These are phyloP conservation scores for Periglandula ipomoeae DNA, from an alignment of 2,329 filamentous ascomycete species.

Conservation along the genomic window DNA sequence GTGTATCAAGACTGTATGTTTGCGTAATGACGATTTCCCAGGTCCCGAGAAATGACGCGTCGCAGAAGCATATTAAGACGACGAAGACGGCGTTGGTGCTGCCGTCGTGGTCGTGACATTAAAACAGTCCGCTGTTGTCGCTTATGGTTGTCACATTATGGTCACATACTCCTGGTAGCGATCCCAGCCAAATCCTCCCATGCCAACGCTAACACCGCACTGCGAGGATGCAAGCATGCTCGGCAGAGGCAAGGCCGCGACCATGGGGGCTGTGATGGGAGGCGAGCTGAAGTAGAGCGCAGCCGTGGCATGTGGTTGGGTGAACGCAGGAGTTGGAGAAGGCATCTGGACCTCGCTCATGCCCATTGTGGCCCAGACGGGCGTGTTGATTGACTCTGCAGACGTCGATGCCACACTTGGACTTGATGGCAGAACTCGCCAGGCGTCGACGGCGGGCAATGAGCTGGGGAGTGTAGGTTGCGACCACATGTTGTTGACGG, in stretches of 20 bases:
- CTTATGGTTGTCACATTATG: conserved; percentile 69
- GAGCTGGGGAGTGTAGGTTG: conserved; percentile 56
- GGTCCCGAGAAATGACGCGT: not conserved
- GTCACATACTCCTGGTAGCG: conserved; percentile 76
- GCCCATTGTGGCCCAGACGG: conserved; percentile 72
- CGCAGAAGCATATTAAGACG: conserved; percentile 21
- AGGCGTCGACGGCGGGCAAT: conserved; percentile 68
- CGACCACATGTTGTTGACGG: conserved; percentile 72
- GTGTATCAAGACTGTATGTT: conserved; percentile 20
- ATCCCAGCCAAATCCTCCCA: conserved; percentile 72
- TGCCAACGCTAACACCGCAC: conserved; percentile 71
- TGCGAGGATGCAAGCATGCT: conserved; percentile 72
- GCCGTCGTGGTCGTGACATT: conserved; percentile 34
- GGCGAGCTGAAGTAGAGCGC: conserved; percentile 74
- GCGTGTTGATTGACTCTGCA: conserved; percentile 57
- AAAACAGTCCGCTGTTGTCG: conserved; percentile 36
- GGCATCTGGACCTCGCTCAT: conserved; percentile 66
- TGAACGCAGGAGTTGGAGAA: conserved; percentile 73
- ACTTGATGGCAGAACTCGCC: conserved; percentile 86
- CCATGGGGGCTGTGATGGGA: conserved; percentile 60
- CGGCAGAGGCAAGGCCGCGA: conserved; percentile 66
- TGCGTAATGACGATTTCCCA: not conserved
- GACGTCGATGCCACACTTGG: conserved; percentile 65
- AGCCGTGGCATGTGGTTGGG: conserved; percentile 60
- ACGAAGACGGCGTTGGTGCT: not conserved